These are phyloP conservation scores for Petasospora rhodanensis DNA, from an alignment of 1,139 yeast species.

Conservation along the genomic window DNA sequence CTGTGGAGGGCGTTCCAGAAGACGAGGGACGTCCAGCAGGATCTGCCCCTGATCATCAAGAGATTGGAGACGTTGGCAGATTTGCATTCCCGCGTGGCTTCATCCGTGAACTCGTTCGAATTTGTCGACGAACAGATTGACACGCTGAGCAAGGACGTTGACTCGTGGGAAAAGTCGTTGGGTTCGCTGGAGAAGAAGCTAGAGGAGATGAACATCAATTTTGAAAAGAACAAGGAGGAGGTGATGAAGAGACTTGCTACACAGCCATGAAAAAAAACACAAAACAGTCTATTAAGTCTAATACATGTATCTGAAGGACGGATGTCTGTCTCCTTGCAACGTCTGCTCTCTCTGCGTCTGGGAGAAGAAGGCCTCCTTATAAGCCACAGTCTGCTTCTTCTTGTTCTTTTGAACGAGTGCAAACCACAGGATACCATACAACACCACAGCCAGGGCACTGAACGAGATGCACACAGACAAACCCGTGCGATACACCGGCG, in stretches of 20 bases:
- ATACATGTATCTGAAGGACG: slow-evolving; percentile 48
- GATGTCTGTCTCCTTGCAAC: slow-evolving; percentile 64
- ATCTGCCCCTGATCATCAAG: slow-evolving; percentile 38
- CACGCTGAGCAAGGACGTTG: slow-evolving; percentile 36
- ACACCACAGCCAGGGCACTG: slow-evolving; percentile 44
- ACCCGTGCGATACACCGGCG: slow-evolving; percentile 34
- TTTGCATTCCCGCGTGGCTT: slow-evolving; percentile 47
- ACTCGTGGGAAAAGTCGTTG: slow-evolving; percentile 39
- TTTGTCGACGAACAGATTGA: slow-evolving; percentile 39
- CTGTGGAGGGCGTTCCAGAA: slow-evolving; percentile 36
- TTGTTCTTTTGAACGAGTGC: slow-evolving; percentile 34
- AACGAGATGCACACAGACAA: slow-evolving; percentile 49
- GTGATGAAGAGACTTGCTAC: too few species aligned
- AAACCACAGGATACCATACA: slow-evolving; percentile 37
- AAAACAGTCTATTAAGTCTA: too few species aligned
- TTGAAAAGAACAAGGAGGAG: slow-evolving; percentile 18
- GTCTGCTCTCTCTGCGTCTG: slow-evolving; percentile 39
- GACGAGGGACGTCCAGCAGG: slow-evolving; percentile 32
- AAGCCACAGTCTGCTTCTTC: slow-evolving; percentile 34
- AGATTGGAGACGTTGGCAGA: slow-evolving; percentile 42
- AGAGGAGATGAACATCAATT: slow-evolving; percentile 26
- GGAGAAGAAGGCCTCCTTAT: slow-evolving; percentile 40
- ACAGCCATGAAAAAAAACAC: too few species aligned
- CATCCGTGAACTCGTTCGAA: slow-evolving; percentile 47
- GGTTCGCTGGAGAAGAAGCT: slow-evolving; percentile 35